Conservation (phyloP, 768 basidiomycete genomes). For the Naganishia friedmannii region DNA sequence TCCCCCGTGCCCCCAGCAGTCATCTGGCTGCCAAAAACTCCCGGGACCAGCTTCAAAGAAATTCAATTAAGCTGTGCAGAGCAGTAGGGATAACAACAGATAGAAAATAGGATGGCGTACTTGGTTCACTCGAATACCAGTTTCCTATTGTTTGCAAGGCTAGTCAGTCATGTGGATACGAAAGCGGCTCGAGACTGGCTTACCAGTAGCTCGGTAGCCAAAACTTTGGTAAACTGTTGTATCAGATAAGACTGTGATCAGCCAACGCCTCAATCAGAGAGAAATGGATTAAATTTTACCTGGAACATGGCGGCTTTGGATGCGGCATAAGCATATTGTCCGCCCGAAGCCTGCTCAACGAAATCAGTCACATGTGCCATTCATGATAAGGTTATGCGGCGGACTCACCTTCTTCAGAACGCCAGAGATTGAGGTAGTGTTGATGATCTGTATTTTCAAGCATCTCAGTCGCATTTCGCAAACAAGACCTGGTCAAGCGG, state of each 20-base stretch:
- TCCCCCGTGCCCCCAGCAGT: slow-evolving; percentile 36
- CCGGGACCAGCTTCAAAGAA: slow-evolving; percentile 34
- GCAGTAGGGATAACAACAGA: no score
- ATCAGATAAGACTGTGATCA: background rate
- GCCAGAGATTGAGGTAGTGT: slow-evolving; percentile 39
- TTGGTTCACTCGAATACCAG: slow-evolving; percentile 44
- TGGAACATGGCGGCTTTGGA: slow-evolving; percentile 40
- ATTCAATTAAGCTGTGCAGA: no score
- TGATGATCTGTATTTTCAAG: slow-evolving; percentile 43
- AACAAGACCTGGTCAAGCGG: background rate
- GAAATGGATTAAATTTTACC: background rate
- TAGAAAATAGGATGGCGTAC: slow-evolving; percentile 9
- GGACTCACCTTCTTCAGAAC: slow-evolving; percentile 33
- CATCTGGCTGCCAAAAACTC: slow-evolving; percentile 43
- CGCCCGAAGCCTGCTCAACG: slow-evolving; percentile 32
- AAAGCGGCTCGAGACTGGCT: background rate
- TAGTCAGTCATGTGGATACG: background rate
- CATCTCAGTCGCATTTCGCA: no score
- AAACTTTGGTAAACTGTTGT: slow-evolving; percentile 37
- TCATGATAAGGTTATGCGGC: background rate
- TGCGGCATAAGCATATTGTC: slow-evolving; percentile 42
- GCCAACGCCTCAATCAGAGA: background rate
- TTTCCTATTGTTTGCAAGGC: background rate
- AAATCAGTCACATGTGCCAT: background rate
- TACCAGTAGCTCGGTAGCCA: slow-evolving; percentile 38